These are phyloP conservation scores for Colletotrichum sojae DNA, from an alignment of 2,329 filamentous ascomycete genomes.

Conservation along the genomic window DNA sequence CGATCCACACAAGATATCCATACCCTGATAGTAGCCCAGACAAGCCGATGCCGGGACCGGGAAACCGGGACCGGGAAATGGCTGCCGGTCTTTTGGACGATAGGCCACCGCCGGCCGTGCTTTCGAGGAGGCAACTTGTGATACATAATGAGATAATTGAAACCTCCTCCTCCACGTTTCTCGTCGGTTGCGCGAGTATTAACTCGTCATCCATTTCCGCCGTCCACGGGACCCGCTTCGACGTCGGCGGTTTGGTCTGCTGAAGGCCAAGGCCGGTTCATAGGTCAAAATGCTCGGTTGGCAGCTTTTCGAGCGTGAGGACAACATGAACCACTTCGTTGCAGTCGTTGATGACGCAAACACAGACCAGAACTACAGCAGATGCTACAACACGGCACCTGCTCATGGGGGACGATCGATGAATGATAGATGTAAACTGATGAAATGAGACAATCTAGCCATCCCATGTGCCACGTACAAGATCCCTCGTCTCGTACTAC, in stretches of 20 bases:
- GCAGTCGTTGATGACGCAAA: no score
- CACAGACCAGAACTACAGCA: no score
- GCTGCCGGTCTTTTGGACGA: slow-evolving; percentile 23
- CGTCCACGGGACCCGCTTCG: not conserved
- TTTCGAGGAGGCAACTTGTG: not conserved
- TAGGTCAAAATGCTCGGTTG: no score
- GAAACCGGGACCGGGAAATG: slow-evolving; percentile 30
- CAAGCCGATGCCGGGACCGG: slow-evolving; percentile 35
- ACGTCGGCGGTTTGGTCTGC: not conserved
- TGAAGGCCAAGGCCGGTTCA: not conserved
- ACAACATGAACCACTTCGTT: not conserved
- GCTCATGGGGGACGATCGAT: no score
- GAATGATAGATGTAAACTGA: no score
- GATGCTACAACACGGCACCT: no score
- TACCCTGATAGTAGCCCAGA: not conserved
- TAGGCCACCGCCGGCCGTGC: not conserved
- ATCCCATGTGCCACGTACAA: not conserved
- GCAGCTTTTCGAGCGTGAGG: no score
- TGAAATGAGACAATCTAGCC: slow-evolving; percentile 8
- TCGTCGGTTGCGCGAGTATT: not conserved
- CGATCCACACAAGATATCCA: not conserved
- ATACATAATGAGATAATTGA: not conserved
- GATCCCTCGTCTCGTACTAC: not conserved
- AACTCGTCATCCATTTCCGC: not conserved
- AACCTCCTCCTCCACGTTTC: not conserved